Percentiles rank a stretch among this genome's conserved stretches.
phyloP scores from a whole-genome alignment of 2,329 filamentous ascomycete species.

The Paecilomyces formosus region DNA sequence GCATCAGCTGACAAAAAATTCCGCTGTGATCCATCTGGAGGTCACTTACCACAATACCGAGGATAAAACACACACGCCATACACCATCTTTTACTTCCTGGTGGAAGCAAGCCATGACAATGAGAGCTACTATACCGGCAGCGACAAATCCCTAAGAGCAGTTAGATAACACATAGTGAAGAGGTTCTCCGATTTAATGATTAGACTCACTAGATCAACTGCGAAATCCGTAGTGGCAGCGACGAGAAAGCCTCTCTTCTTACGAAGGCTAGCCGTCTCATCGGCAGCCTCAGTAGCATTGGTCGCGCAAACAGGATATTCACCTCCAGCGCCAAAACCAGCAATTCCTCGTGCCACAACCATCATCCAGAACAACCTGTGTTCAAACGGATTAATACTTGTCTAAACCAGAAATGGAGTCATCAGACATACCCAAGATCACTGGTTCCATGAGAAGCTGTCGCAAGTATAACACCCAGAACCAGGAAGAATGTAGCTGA shows the following conservation, averaged over 20 bases:
- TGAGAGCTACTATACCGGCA: slow-evolving; percentile 16
- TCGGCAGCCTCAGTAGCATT: slow-evolving; percentile 19
- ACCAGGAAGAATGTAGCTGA: slow-evolving; percentile 42
- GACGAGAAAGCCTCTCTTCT: slow-evolving; percentile 17
- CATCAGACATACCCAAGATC: slow-evolving; percentile 19
- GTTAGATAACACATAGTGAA: too few relatives aligned
- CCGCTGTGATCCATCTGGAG: background rate
- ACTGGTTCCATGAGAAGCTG: slow-evolving; percentile 37
- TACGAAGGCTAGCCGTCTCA: slow-evolving; percentile 13
- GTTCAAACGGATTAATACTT: background rate
- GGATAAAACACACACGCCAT: slow-evolving; percentile 44
- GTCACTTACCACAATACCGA: slow-evolving; percentile 35
- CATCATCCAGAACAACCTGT: slow-evolving; percentile 44
- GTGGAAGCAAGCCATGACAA: slow-evolving; percentile 16
- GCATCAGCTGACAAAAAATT: background rate
- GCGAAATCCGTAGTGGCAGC: slow-evolving; percentile 18
- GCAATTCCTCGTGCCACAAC: slow-evolving; percentile 25
- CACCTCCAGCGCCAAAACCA: slow-evolving; percentile 35
- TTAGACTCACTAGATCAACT: slow-evolving; percentile 2
- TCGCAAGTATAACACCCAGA: slow-evolving; percentile 40
- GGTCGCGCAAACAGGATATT: slow-evolving; percentile 23
- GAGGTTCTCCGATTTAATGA: slow-evolving; percentile 3
- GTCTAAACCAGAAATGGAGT: background rate
- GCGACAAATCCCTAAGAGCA: slow-evolving; percentile 17
- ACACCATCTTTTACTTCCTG: slow-evolving; percentile 23